phyloP scores from a whole-genome alignment of 148 eudicot genomes.

The Gaultheria prostrata region DNA sequence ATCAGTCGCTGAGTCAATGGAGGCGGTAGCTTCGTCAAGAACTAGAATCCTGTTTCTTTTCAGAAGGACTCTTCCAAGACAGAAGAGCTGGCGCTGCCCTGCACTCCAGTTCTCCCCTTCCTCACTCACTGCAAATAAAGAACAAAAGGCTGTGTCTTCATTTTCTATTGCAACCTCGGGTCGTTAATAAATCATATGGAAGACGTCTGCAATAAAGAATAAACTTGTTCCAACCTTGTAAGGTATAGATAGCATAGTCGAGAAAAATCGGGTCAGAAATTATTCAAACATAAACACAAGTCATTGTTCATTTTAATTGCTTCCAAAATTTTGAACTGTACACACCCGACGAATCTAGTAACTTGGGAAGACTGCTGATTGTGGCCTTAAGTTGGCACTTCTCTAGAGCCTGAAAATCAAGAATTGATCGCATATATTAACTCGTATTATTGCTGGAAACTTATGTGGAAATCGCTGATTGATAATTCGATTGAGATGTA shows the following conservation, averaged over 20 bases:
- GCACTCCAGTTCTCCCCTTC: slow-evolving; percentile 73
- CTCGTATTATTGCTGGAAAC: background rate
- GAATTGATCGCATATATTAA: background rate
- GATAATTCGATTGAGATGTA: background rate
- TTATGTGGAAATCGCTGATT: background rate
- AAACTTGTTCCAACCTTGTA: background rate
- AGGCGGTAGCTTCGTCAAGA: slow-evolving; percentile 74
- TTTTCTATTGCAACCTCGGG: background rate
- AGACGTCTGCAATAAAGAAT: background rate
- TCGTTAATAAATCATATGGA: no score
- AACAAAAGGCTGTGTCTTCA: background rate
- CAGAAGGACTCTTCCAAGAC: slow-evolving; percentile 61
- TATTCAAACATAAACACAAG: background rate
- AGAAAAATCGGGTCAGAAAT: background rate
- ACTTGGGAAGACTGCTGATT: slow-evolving; percentile 49
- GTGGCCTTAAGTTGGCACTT: slow-evolving; percentile 72
- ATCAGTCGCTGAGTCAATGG: slow-evolving; percentile 58
- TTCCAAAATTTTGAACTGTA: background rate
- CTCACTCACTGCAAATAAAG: slow-evolving; percentile 40
- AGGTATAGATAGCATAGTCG: background rate
- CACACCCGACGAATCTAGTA: slow-evolving; percentile 64
- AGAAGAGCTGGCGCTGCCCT: slow-evolving; percentile 61
- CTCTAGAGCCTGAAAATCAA: slow-evolving; percentile 49
- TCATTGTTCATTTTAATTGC: background rate
- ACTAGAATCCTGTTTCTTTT: slow-evolving; percentile 61